Base-by-base conservation (phyloP, 2,329 filamentous ascomycete species). In the Stylonectria norvegica region DNA sequence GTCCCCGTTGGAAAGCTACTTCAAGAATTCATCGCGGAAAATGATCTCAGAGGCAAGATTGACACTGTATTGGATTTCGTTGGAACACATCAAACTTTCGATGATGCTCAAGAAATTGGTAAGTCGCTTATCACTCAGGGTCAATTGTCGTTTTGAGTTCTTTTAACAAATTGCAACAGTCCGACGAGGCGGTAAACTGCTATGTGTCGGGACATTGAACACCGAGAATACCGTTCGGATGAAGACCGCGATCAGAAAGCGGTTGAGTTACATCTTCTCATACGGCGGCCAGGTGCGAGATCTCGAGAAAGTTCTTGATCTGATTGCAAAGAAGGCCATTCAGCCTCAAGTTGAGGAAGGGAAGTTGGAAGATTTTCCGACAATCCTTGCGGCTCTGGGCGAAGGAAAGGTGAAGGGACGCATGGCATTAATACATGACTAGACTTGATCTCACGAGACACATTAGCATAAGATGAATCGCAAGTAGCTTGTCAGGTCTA, bases 241-340 rank as follows among this genome's bases (percentile, higher is more conserved):
- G 67, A 69, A 70, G 40, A 64, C 64, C 8, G 66, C 66, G 0
- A 68, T 67, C 5, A 52, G 68, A 14, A 70, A 70, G 49, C 49
- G 68, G 20, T 47, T 71, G 3, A 63, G 55, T 10, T 67, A 62
- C 20, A 64, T 69, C 3, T 71, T 70, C 19, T 65, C 64, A 7
- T 72, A 72, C 29, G 67, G 66, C 4, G 68, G 69, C 0, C 68
- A 66, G 39, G 52, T 66, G 2, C 40, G 43, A 9, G 67, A 70
- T 38, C 46, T 73, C n/a, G 47, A 56, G 22, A 55, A 64, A 28
- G 63, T 66, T 2, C 44, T 53, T 12, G n/a, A 39, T 3, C 37
- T 53, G 14, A 41, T 54, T 7, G 38, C 48, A 1, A 20, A 38
- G 10, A 38, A 48, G 0, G 20, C 29, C 5, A 50, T 53, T 6